Conservation (phyloP, 768 basidiomycete genomes). For the Harrya chromipes region DNA sequence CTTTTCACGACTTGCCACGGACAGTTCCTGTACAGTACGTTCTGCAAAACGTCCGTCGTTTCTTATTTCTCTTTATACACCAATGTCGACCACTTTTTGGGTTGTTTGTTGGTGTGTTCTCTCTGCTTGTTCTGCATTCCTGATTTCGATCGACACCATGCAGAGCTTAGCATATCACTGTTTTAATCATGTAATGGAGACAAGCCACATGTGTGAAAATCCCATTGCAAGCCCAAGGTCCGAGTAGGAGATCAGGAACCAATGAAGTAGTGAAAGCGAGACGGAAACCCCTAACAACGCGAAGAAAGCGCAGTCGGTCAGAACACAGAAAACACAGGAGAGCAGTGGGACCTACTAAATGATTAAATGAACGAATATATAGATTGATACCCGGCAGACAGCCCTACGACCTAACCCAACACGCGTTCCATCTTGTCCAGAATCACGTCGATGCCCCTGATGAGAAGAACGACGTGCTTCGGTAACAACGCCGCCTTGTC, state of each 20-base stretch:
- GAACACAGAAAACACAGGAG: not conserved
- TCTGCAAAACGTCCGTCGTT: slow-evolving; percentile 15
- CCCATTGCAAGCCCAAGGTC: too few relatives aligned
- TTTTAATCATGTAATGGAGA: slow-evolving; percentile 14
- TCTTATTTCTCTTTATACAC: slow-evolving; percentile 36
- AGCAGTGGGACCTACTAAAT: too few relatives aligned
- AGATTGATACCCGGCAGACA: not conserved
- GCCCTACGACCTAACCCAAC: slow-evolving; percentile 23
- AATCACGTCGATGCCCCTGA: slow-evolving; percentile 58
- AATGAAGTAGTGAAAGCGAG: too few relatives aligned
- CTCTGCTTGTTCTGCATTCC: not conserved
- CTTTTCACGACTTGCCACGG: slow-evolving; percentile 3
- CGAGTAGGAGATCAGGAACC: not conserved
- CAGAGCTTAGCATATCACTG: slow-evolving; percentile 14
- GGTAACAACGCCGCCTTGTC: slow-evolving; percentile 46
- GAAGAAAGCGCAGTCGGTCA: not conserved
- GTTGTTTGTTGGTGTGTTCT: slow-evolving; percentile 10
- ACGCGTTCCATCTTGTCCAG: slow-evolving; percentile 66
- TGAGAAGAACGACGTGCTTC: slow-evolving; percentile 53
- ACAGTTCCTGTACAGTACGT: slow-evolving; percentile 23
- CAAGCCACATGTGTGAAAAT: too few relatives aligned
- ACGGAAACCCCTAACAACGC: not conserved
- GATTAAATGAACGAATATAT: too few relatives aligned
- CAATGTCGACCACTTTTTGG: not conserved
- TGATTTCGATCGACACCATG: not conserved